Percentiles rank a stretch among this genome's conserved stretches.
These are phyloP conservation scores for Serendipita sp. DNA, from an alignment of 1,284 basidiomycete genomes.

Conservation along the genomic window DNA sequence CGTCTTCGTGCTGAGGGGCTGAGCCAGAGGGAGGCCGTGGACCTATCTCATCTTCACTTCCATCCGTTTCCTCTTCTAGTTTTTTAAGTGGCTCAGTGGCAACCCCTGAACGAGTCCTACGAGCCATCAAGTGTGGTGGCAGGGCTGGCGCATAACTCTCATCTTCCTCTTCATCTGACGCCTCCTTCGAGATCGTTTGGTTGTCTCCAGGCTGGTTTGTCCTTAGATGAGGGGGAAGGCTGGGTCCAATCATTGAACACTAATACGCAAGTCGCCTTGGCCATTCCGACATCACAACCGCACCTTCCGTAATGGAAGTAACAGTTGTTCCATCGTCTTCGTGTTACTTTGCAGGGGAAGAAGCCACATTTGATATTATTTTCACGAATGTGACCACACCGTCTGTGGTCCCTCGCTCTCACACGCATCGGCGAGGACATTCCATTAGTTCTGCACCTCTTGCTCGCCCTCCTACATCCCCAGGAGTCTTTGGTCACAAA, in stretches of 20 bases:
- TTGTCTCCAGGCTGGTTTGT: slow-evolving; percentile 16
- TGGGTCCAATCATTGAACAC: slow-evolving; percentile 10
- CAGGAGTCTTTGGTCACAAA: slow-evolving; percentile 26
- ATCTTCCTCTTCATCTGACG: slow-evolving; percentile 32
- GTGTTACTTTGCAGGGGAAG: slow-evolving; percentile 86
- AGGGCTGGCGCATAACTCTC: slow-evolving; percentile 48
- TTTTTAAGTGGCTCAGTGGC: slow-evolving; percentile 5
- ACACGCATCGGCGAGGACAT: slow-evolving; percentile 41
- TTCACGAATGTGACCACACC: slow-evolving; percentile 51
- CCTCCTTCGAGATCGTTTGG: slow-evolving; percentile 12
- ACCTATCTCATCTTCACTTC: slow-evolving; percentile 53
- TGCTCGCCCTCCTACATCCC: slow-evolving; percentile 61
- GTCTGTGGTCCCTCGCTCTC: slow-evolving; percentile 29
- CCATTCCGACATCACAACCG: background rate
- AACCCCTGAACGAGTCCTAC: slow-evolving; percentile 8
- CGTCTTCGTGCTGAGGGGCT: slow-evolving; percentile 25
- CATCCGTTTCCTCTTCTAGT: slow-evolving; percentile 23
- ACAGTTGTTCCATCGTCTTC: slow-evolving; percentile 51
- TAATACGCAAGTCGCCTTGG: too few species aligned
- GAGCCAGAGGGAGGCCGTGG: slow-evolving; percentile 48
- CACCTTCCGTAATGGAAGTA: slow-evolving; percentile 15
- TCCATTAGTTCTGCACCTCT: slow-evolving; percentile 63
- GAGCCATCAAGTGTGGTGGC: slow-evolving; percentile 35
- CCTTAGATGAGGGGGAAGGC: slow-evolving; percentile 16
- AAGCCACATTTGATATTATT: slow-evolving; percentile 69